Evolutionary conservation across 305 asterid genomes (phyloP), one percentile per base, ranked within the genome.

Genomic region (Solanum hybrid): DNA sequence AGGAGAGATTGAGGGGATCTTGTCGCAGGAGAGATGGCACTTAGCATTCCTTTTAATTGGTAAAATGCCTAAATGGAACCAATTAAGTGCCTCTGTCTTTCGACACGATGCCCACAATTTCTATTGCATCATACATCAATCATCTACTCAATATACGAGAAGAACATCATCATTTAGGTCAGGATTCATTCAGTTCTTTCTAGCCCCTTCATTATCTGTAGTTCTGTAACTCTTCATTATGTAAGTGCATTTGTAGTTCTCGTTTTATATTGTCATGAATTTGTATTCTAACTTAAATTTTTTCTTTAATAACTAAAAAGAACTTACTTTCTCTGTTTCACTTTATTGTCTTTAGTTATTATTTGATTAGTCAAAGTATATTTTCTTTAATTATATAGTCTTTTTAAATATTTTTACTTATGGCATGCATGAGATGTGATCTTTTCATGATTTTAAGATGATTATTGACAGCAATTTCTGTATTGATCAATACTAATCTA

Each of bases 21-120:
- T 87, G 87, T 93, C 93, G 94, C 93, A 90, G 93, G 93, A 90
- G 90, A 93, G 94, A 90, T 91, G 94, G 88, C 93, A 93, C 94
- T 88, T 87, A 86, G 26, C 32, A 36, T 87, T 37, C 81, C 46
- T 27, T 69, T 51, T 77, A 26, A 26, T 71, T 27, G 82, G 27
- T 82, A 27, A 10, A 81, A 46, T 16, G 75, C 38, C 38, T 14
- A 79, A 46, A 35, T 24, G 87, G 73, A 79, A 51, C 10, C 72
- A n/a, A 26, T 17, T 5, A 77, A 88, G 84, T 72, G 89, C 81
- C 72, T 42, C 81, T 27, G 8, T 38, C 89, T 38, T 87, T 7
- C 81, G 89, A 87, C 89, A 36, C 17, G 89, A 87, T 36, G 82
- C 72, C 42, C 31, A 3, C 72, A 17, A 38, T 72, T 87, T 87